Base-by-base conservation (phyloP, 768 basidiomycete genomes). In the Fistulinella prunicolor region DNA sequence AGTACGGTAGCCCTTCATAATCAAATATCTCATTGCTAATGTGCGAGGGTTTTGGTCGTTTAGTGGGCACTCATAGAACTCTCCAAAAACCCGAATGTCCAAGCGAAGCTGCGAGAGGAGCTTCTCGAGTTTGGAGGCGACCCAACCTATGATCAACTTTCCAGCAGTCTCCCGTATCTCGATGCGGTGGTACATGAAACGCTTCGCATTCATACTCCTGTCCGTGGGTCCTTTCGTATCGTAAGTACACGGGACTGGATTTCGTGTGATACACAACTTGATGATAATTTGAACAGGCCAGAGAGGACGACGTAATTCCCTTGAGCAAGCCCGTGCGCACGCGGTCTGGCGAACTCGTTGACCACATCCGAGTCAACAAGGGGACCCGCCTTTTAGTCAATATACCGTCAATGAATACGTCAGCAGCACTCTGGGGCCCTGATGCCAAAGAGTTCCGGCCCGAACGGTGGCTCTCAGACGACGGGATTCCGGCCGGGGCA, bases 381-480 rank as follows among this genome's bases (percentile, higher is more conserved):
- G 81, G 76, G 1, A 75, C 74, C 1, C 47, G 58, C 1, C 56
- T 85, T n/a, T 44, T 66, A 14, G 58, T 74, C 6, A 72, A 76
- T 1, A 72, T 81, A 32, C 48, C 63, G 9, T 63, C 66, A 12
- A 70, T 80, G 46, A 83, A 85, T 58, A 61, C 68, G 10, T 74
- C 76, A n/a, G 70, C 72, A 43, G 66, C 62, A 1, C 59, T 83
- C 26, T 88, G 86, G 85, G 85, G 85, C 2, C 55, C 70, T 1
- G 76, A 81, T 47, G 75, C 81, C 1, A 70, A 73, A 19, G 73
- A 73, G 39, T 87, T 81, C 59, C 68, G 73, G 35, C 85, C 85
- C 0, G 79, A 80, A 44, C 69, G 85, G 8, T 87, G 86, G 85
- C 65, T 86, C 4, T 57, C 60, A 8, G 60, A 63, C 6, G 63